These are phyloP conservation scores for Carex myosuroides DNA, from an alignment of 176 grass and related monocot species.

Conservation along the genomic window DNA sequence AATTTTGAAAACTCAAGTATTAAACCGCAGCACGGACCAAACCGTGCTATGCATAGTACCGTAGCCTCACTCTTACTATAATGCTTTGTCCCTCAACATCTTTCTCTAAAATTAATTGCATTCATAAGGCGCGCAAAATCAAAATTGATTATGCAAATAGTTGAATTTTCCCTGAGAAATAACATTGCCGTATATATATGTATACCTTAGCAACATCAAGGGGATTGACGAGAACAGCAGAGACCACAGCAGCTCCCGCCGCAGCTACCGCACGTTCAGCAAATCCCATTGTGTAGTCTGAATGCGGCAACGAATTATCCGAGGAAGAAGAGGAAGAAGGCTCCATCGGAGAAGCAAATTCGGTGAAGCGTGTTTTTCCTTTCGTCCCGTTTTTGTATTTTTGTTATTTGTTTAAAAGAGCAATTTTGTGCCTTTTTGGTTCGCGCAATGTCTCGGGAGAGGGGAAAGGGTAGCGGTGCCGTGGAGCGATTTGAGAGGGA, in stretches of 20 bases:
- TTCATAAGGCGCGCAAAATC: background rate
- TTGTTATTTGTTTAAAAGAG: background rate
- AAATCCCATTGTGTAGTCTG: constrained; percentile 52
- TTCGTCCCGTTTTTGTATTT: too few species aligned
- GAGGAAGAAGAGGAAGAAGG: constrained; percentile 9
- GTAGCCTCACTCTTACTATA: too few species aligned
- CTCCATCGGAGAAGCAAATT: background rate
- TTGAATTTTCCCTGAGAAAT: background rate
- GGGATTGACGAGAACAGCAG: constrained; percentile 81
- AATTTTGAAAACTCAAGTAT: too few species aligned
- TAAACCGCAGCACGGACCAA: too few species aligned
- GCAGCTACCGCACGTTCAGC: constrained; percentile 57
- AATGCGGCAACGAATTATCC: background rate
- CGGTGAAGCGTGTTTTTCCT: background rate
- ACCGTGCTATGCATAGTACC: too few species aligned
- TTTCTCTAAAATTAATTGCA: background rate
- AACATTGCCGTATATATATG: background rate
- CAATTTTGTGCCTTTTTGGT: background rate
- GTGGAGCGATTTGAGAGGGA: background rate
- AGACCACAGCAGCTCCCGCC: constrained; percentile 63
- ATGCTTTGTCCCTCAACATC: background rate
- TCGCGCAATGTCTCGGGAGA: background rate
- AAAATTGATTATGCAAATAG: background rate
- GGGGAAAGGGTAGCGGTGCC: background rate
- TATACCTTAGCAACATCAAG: constrained; percentile 91